A percentile compares a stretch with the other conserved stretches of the same genome.
Conservation (phyloP, 179 eudicot genomes). For the Carnegiea gigantea region DNA sequence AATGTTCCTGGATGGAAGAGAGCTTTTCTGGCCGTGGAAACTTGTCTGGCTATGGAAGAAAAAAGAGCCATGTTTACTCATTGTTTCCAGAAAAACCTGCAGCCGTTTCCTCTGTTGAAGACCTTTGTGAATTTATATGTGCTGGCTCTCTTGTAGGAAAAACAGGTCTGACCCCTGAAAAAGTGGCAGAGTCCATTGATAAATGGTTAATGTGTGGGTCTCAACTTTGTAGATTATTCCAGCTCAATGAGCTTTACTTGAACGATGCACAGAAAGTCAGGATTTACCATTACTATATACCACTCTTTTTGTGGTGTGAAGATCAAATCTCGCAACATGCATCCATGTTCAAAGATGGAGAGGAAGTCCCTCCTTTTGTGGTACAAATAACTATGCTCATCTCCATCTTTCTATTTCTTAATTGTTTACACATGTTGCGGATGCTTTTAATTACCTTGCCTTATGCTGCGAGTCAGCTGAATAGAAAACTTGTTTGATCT, state of each 20-base stretch:
- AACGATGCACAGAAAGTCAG: conserved; percentile 79
- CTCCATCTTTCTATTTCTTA: conserved; percentile 4
- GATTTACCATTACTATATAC: conserved; percentile 85
- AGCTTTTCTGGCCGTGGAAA: conserved; percentile 27
- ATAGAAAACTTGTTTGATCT: neutral
- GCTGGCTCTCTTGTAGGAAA: conserved; percentile 72
- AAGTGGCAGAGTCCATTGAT: conserved; percentile 75
- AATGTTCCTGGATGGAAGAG: conserved; percentile 60
- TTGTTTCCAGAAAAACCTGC: conserved; percentile 53
- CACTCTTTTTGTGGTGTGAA: conserved; percentile 92
- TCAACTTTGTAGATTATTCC: conserved; percentile 72
- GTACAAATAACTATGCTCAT: conserved; percentile 34
- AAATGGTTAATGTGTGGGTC: conserved; percentile 75
- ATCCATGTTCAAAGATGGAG: conserved; percentile 69
- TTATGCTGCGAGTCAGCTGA: neutral
- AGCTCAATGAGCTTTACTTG: conserved; percentile 66
- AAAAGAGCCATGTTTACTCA: conserved; percentile 41
- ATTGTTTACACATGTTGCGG: neutral
- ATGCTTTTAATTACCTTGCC: neutral
- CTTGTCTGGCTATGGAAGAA: conserved; percentile 36
- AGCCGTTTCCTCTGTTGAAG: conserved; percentile 56
- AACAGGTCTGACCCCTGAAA: conserved; percentile 61
- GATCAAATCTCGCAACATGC: conserved; percentile 69
- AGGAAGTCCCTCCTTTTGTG: conserved; percentile 86
- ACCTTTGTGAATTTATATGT: conserved; percentile 82